phyloP scores from a whole-genome alignment of 192 early-diverging fungal genomes.

The Linderina pennispora region DNA sequence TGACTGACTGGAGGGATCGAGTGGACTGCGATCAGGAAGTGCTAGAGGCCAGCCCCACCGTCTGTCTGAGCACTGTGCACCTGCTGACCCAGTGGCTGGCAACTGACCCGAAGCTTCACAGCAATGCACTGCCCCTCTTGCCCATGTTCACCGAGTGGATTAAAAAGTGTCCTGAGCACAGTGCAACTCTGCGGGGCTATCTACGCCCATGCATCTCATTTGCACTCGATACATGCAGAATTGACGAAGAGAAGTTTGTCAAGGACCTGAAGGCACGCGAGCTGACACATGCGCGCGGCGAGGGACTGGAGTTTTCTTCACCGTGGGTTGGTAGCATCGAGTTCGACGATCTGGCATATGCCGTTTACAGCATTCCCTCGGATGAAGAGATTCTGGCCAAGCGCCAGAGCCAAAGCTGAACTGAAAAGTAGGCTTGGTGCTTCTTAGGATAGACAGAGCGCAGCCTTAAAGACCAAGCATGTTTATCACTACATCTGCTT shows the following conservation, averaged over 20 bases:
- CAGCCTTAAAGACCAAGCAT: no score
- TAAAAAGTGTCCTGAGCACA: no score
- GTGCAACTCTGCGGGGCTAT: slow-evolving; percentile 14
- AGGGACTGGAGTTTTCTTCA: slow-evolving; percentile 17
- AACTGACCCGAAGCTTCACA: slow-evolving; percentile 39
- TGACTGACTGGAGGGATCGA: slow-evolving; percentile 33
- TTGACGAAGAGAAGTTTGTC: slow-evolving; percentile 28
- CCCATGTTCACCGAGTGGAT: slow-evolving; percentile 37
- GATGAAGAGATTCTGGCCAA: slow-evolving; percentile 37
- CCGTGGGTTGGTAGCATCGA: slow-evolving; percentile 45
- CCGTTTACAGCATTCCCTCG: slow-evolving; percentile 33
- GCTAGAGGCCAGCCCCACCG: slow-evolving; percentile 8
- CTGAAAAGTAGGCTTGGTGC: no score
- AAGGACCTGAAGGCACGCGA: slow-evolving; percentile 25
- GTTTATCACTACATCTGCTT: no score
- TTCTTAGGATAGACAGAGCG: no score
- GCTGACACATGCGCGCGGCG: slow-evolving; percentile 6
- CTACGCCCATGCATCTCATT: slow-evolving; percentile 31
- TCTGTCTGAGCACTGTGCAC: slow-evolving; percentile 16
- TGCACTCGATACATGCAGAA: slow-evolving; percentile 40
- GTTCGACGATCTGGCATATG: slow-evolving; percentile 36
- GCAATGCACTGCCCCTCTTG: slow-evolving; percentile 19
- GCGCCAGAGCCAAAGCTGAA: no score
- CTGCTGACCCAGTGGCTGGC: slow-evolving; percentile 32
- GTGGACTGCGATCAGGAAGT: slow-evolving; percentile 9